phyloP scores from a whole-genome alignment of 2,329 filamentous ascomycete genomes.

The Aspergillus brasiliensis region DNA sequence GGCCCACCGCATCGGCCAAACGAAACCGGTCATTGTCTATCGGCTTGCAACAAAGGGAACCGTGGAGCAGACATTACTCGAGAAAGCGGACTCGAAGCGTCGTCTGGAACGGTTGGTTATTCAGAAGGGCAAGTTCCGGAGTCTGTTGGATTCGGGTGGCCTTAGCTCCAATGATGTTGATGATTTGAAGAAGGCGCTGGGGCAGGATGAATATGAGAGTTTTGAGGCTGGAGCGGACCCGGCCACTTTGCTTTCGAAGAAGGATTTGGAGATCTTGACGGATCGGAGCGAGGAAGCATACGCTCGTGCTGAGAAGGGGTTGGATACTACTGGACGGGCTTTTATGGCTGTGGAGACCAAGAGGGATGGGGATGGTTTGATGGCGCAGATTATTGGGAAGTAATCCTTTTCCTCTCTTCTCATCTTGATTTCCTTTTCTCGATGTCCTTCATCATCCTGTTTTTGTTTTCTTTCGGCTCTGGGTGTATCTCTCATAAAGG shows the following conservation, averaged over 20 bases:
- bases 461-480: background rate
- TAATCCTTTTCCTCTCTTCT: conserved; percentile 3
- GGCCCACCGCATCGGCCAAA: conserved; percentile 92
- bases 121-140: conserved; percentile 82
- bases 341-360: conserved; percentile 85
- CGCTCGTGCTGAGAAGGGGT: conserved; percentile 73
- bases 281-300: conserved; percentile 72
- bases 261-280: conserved; percentile 75
- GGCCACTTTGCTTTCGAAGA: conserved; percentile 69
- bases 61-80: conserved; percentile 82
- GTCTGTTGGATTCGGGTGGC: conserved; percentile 58
- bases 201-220: conserved; percentile 72
- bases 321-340: conserved; percentile 57
- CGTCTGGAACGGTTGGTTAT: conserved; percentile 93
- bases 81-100: conserved; percentile 88
- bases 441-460: too few species aligned
- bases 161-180: conserved; percentile 53
- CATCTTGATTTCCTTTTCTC: conserved; percentile 6
- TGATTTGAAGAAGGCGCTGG: conserved; percentile 64
- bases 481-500: background rate
- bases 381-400: conserved; percentile 30
- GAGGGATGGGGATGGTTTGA: conserved; percentile 46
- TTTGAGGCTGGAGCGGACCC: conserved; percentile 59
- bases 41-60: conserved; percentile 91
- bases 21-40: conserved; percentile 86